Base-by-base conservation (phyloP, 306 rosid species). In the Comarum palustre region DNA sequence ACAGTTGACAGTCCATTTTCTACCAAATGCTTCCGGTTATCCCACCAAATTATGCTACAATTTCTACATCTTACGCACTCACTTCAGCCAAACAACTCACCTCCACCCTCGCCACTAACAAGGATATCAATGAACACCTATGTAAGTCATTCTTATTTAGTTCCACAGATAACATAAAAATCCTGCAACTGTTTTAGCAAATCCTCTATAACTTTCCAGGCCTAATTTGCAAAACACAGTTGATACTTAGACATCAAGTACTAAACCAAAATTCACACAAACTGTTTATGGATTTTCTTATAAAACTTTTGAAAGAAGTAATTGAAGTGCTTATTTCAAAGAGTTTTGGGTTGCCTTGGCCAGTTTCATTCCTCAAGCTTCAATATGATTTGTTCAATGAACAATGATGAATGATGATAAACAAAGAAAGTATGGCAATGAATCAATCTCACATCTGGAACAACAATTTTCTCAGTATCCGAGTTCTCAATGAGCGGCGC, bases 401-500 rank as follows among this genome's bases (percentile, higher is more conserved):
- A 25, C 4, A 69, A 19, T 50, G 34, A 34, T 62, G 47, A 7
- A 4, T 69, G 46, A 24, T 55, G 6, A 22, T 57, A 25, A 5
- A 25, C 42, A 31, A 17, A 66, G 24, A 63, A 20, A 47, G 4
- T 12, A 13, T 51, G 36, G 13, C 15, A 32, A 39, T 34, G 3
- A 24, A 54, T n/a, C 24, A 83, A 72, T 82, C 99, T 91, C 82
- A 94, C 99, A 80, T 94, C 99, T 52, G 97, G 97, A 70, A 94
- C 96, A 72, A 87, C 84, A 80, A 94, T 86, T 81, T 89, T 90
- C 42, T 82, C 80, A 51, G 86, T 34, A 54, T 89, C 87, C 0
- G 95, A 57, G 82, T 84, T 83, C 58, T 89, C 91, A 73, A 91
- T 94, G 31, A 94, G 83, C 0, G 96, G 97, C 1, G 84, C 92